Evolutionary conservation across 371 early-diverging fungal genomes (phyloP), one percentile per base, ranked within the genome.

Genomic region (Chytridiales sp.): DNA sequence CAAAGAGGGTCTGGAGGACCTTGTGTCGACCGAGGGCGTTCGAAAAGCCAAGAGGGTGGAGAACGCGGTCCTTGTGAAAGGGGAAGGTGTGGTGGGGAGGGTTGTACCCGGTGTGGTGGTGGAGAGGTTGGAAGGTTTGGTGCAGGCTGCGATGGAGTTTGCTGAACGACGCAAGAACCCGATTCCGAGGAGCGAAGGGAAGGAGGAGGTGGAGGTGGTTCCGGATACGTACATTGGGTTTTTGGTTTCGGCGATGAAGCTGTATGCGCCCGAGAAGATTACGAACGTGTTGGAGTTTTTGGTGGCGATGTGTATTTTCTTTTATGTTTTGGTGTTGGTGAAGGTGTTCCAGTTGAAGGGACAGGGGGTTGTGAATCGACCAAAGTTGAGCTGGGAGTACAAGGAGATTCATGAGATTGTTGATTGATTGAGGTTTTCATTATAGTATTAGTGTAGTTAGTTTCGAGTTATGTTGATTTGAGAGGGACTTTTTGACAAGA

Each of bases 261-360:
- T 69, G 19, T 69, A 72, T 38, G 69, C 76, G 3, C 80, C 80
- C 27, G 55, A 50, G 19, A 55, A 62, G 41, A 61, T 79, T 26
- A 59, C 54, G 4, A 51, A 32, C 30, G 51, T 64, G n/a, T 22
- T 74, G 13, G 64, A 79, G 54, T 70, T 79, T 56, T 26, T 63
- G 3, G 47, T 63, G 3, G 77, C 75, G 24, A 49, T 73, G 67
- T 40, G 60, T 9, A 59, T 72, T 6, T 69, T 65, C 61, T 54
- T 73, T 31, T 75, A 72, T 40, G 34, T 77, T 4, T 32, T 68
- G 5, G 56, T 72, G 11, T 4, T 75, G 13, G 66, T 62, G 35
- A 66, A 64, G 46, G 36, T 79, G 13, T 64, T 75, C 54, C 52
- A 63, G 5, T 56, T 79, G 22, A 41, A 62, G 40, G 80, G 75